A percentile compares a stretch with the other conserved stretches of the same genome.
phyloP scores from a whole-genome alignment of 208 protist species.

The Lotmaria passim region DNA sequence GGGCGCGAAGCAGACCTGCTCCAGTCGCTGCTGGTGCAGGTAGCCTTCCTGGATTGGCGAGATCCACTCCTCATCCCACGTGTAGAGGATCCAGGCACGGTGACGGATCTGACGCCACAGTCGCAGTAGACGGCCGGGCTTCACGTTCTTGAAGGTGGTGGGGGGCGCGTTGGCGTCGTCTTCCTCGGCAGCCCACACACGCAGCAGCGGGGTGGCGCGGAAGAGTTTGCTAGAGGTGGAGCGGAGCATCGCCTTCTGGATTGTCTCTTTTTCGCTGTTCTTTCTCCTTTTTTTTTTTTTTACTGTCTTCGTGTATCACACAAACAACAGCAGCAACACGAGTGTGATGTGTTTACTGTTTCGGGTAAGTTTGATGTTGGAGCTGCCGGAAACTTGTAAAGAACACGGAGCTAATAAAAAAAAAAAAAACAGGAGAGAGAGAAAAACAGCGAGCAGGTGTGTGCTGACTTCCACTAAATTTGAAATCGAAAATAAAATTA shows the following conservation, averaged over 20 bases:
- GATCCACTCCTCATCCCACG: constrained; percentile 89
- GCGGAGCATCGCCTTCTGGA: constrained; percentile 42
- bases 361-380: no score
- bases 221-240: constrained; percentile 34
- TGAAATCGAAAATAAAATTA: no score
- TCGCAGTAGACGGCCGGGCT: constrained; percentile 77
- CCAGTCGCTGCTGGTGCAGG: constrained; percentile 86
- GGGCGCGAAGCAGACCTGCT: constrained; percentile 90
- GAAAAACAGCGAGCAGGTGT: background rate
- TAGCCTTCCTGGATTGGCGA: constrained; percentile 81
- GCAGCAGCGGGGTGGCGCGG: constrained; percentile 64
- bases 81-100: constrained; percentile 81
- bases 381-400: background rate
- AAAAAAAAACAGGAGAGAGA: background rate
- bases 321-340: no score
- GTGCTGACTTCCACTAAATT: no score
- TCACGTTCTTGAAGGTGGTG: constrained; percentile 92
- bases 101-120: constrained; percentile 90
- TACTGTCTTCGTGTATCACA: background rate
- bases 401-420: background rate
- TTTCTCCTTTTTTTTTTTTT: constrained; percentile 6
- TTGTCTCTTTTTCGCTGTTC: background rate
- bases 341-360: no score
- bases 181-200: constrained; percentile 87
- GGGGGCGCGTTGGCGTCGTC: constrained; percentile 81